These are phyloP conservation scores for Lantana camara DNA, from an alignment of 257 asterid species.

Conservation along the genomic window DNA sequence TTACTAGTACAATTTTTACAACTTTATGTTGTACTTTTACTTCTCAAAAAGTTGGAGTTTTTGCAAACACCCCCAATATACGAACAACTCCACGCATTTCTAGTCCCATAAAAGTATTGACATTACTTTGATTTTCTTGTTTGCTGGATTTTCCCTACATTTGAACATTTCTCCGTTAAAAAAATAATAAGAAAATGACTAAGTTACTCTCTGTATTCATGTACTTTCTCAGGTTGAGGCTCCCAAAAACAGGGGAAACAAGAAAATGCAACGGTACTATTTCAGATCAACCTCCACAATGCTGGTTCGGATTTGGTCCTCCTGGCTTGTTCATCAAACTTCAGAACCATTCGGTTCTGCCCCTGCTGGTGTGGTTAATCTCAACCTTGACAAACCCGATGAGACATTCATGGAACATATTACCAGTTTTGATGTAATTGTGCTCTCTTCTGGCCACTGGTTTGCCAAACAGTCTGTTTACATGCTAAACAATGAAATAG, in stretches of 20 bases:
- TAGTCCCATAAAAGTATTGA: neutral
- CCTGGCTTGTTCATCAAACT: conserved; percentile 91
- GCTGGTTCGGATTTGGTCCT: conserved; percentile 94
- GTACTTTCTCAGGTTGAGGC: conserved; percentile 66
- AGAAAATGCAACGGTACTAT: conserved; percentile 77
- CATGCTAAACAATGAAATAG: conserved; percentile 73
- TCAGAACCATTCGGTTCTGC: conserved; percentile 71
- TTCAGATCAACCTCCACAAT: conserved; percentile 89
- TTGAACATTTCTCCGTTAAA: neutral
- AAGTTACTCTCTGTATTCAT: conserved; percentile 9
- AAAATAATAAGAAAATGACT: neutral
- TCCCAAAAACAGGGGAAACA: conserved; percentile 78
- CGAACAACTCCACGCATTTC: neutral
- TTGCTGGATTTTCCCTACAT: neutral
- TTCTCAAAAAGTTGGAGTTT: conserved; percentile 17
- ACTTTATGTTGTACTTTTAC: neutral
- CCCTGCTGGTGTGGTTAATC: conserved; percentile 72
- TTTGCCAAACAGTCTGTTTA: conserved; percentile 90
- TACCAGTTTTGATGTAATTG: conserved; percentile 63
- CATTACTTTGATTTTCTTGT: neutral
- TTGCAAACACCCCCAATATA: too few species aligned
- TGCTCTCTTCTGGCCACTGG: conserved; percentile 99
- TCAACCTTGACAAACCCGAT: conserved; percentile 87
- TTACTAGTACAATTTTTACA: too few species aligned
- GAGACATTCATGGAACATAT: conserved; percentile 74